These are phyloP conservation scores for Mycena floridula DNA, from an alignment of 768 basidiomycete species.

Conservation along the genomic window DNA sequence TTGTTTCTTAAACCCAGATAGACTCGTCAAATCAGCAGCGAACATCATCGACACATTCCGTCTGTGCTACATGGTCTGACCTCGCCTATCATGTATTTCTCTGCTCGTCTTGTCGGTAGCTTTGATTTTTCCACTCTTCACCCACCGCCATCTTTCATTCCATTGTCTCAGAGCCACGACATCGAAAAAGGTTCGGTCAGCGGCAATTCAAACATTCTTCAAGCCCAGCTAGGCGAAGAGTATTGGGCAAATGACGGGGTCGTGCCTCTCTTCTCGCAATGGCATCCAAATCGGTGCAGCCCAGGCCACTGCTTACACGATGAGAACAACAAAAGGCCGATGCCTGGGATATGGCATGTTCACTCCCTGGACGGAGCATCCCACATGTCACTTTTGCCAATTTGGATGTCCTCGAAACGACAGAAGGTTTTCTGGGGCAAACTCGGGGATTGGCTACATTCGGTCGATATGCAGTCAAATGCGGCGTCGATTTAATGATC, in stretches of 20 bases:
- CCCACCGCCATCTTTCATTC: constrained; percentile 28
- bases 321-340: neutral
- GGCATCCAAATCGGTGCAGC: constrained; percentile 42
- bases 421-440: constrained; percentile 36
- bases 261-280: constrained; percentile 44
- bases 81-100: constrained; percentile 16
- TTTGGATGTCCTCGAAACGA: constrained; percentile 25
- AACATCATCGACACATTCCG: constrained; percentile 1
- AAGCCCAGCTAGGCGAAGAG: constrained; percentile 18
- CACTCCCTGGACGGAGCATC: constrained; percentile 23
- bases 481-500: no score
- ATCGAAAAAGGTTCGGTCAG: neutral
- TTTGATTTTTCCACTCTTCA: constrained; percentile 33
- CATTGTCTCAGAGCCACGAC: neutral
- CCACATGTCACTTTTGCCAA: constrained; percentile 34
- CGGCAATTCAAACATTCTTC: neutral
- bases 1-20: neutral
- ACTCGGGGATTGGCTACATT: constrained; percentile 29
- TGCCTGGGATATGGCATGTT: constrained; percentile 39
- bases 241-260: constrained; percentile 42
- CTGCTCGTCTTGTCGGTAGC: constrained; percentile 23
- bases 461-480: no score
- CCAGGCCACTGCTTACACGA: constrained; percentile 13
- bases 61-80: constrained; percentile 3
- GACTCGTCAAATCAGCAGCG: constrained; percentile 6